Evolutionary conservation across 192 early-diverging fungal species (phyloP).

Genomic region (Coemansia sp.): DNA sequence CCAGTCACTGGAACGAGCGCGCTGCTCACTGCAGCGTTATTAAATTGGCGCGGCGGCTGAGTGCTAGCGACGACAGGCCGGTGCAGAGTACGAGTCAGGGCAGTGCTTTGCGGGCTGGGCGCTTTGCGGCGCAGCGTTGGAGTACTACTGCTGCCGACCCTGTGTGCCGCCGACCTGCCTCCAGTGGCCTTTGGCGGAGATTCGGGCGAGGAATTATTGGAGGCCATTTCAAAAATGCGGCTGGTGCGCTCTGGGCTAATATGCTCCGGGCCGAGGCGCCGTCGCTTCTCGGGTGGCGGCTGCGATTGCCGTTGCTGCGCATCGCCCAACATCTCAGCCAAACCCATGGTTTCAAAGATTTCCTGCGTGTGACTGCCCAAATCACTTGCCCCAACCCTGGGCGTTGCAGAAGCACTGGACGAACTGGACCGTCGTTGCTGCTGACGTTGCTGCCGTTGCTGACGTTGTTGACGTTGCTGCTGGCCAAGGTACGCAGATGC

Average conservation of each 20-base stretch:
- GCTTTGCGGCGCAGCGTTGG: constrained; percentile 26
- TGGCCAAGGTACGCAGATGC: background rate
- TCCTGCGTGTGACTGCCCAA: background rate
- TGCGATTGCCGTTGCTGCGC: background rate
- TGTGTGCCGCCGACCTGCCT: background rate
- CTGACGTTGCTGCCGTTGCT: constrained; percentile 6
- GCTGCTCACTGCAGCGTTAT: background rate
- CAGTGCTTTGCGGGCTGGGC: constrained; percentile 20
- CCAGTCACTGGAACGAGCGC: constrained; percentile 17
- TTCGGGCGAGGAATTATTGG: constrained; percentile 11
- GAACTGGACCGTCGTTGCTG: constrained; percentile 5
- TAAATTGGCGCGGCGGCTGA: background rate
- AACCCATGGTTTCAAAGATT: constrained; percentile 43
- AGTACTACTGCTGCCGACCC: background rate
- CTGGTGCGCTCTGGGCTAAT: background rate
- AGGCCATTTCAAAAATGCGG: constrained; percentile 24
- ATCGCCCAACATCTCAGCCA: constrained; percentile 18
- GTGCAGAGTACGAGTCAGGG: constrained; percentile 28
- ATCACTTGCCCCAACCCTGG: background rate
- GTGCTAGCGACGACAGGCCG: constrained; percentile 9
- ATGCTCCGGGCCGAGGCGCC: constrained; percentile 9
- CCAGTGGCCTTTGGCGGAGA: background rate
- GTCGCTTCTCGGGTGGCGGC: constrained; percentile 34
- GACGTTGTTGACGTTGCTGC: constrained; percentile 10
- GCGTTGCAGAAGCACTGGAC: background rate